Evolutionary conservation across 176 grass and related monocot species (phyloP), one percentile per base, ranked within the genome.

Genomic region (Bonia amplexicaulis): DNA sequence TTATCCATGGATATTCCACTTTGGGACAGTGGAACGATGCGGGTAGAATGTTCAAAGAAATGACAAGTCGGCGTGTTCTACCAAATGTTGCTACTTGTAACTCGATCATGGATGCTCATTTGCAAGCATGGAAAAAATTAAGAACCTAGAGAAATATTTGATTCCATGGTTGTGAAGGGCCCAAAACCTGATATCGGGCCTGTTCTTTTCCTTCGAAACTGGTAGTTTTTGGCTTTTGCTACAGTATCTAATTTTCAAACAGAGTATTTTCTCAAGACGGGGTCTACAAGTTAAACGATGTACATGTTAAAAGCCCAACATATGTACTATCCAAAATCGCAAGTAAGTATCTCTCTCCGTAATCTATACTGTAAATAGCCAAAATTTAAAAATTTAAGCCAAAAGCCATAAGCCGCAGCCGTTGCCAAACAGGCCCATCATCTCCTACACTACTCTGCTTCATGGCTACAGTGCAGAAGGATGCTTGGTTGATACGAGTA

Each of bases 1-100:
- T 84, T 2, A 87, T 91, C 31, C 20, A 85, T 53, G 85, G 68
- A 71, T 37, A 63, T 69, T 85, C 13, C 14, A 22, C 26, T 70
- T 41, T 13, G 19, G 54, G 78, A 6, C 17, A 79, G 66, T 58
- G 49, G 29, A 54, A 71, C 10, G 20, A 70, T 7, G 60, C 48
- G 0, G n/a, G 19, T 52, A 61, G 46, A 42, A 16, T 79, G 17
- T 74, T 90, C 57, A 52, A 71, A 23, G 67, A 84, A n/a, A 90
- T 90, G 84, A 58, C 26, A 22, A 63, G 22, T 26, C 25, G 13
- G 44, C 84, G 73, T 60, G 6, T 78, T 66, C 42, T 14, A 49
- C 73, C 65, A 20, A 0, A 87, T 33, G 17, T 53, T 17, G 1
- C 73, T 26, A 73, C 63, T 2, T 87, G 63, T 62, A 68, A 0